phyloP scores from a whole-genome alignment of 352 stramenopile species.

The Phytophthora europaea region DNA sequence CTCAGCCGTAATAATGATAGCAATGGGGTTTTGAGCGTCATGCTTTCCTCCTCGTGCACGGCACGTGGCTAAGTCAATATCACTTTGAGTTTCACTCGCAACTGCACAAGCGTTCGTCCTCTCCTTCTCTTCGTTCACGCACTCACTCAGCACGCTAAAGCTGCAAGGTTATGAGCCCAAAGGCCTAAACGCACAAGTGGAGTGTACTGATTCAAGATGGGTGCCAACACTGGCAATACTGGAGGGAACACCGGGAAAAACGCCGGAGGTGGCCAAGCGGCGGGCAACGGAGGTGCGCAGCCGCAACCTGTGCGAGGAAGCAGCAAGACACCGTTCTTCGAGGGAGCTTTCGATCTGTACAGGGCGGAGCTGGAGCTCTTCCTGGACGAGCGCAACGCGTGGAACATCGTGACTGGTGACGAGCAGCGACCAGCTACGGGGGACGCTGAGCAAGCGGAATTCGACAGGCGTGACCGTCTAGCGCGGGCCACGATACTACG shows the following conservation, averaged over 20 bases:
- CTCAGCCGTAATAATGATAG: too few relatives aligned
- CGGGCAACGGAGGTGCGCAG: background rate
- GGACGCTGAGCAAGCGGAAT: background rate
- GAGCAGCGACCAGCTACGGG: background rate
- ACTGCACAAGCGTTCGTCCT: background rate
- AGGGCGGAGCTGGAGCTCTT: conserved; percentile 1
- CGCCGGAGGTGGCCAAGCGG: background rate
- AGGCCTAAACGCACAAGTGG: background rate
- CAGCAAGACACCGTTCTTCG: background rate
- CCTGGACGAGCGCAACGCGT: background rate
- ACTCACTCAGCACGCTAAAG: background rate
- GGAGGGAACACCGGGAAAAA: background rate
- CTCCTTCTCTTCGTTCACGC: background rate
- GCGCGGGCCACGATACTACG: background rate
- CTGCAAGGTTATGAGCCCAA: background rate
- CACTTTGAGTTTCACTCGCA: background rate
- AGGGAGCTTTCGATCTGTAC: conserved; percentile 4
- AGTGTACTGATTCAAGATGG: background rate
- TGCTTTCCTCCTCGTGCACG: background rate
- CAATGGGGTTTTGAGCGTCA: too few relatives aligned
- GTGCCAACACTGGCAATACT: background rate
- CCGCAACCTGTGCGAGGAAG: background rate
- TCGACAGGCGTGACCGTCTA: background rate
- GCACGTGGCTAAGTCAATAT: background rate
- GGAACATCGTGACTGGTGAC: background rate